These are phyloP conservation scores for Stachybotrys chartarum DNA, from an alignment of 2,329 filamentous ascomycete genomes.

Conservation along the genomic window DNA sequence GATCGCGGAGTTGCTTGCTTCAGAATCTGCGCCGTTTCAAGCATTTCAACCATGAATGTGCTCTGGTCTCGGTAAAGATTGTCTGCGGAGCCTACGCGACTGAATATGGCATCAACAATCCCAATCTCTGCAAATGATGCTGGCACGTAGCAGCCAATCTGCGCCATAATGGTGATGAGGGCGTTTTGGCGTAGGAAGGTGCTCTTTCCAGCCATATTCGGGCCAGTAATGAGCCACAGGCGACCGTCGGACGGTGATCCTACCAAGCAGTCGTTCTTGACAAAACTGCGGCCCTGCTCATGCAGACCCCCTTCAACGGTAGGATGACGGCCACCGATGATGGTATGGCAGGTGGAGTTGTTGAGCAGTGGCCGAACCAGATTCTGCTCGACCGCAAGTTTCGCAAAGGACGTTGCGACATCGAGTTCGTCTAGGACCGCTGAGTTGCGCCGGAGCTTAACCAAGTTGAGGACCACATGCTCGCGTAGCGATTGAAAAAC, in stretches of 20 bases:
- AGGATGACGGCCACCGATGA: slow-evolving; percentile 82
- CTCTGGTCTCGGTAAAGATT: slow-evolving; percentile 92
- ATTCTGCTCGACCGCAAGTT: slow-evolving; percentile 65
- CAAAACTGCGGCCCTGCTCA: slow-evolving; percentile 74
- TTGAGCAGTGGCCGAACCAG: slow-evolving; percentile 70
- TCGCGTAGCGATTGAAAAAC: slow-evolving; percentile 71
- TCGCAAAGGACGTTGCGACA: slow-evolving; percentile 78
- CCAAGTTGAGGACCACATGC: slow-evolving; percentile 70
- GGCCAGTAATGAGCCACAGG: slow-evolving; percentile 65
- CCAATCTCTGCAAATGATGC: slow-evolving; percentile 80
- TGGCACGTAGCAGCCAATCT: slow-evolving; percentile 88
- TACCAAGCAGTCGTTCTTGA: slow-evolving; percentile 78
- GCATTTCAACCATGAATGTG: slow-evolving; percentile 99
- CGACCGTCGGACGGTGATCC: slow-evolving; percentile 58
- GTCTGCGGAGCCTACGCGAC: slow-evolving; percentile 86
- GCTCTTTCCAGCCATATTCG: slow-evolving; percentile 98
- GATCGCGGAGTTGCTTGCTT: slow-evolving; percentile 74
- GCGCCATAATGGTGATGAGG: slow-evolving; percentile 85
- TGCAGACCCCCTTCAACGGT: slow-evolving; percentile 81
- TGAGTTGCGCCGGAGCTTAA: slow-evolving; percentile 83
- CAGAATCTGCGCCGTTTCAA: slow-evolving; percentile 88
- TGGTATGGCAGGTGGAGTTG: slow-evolving; percentile 57
- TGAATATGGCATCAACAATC: slow-evolving; percentile 93
- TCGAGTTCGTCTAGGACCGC: slow-evolving; percentile 91
- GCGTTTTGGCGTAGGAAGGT: slow-evolving; percentile 96